Base-by-base conservation (phyloP, 1,284 basidiomycete species). In the Termitomyces sp. region DNA sequence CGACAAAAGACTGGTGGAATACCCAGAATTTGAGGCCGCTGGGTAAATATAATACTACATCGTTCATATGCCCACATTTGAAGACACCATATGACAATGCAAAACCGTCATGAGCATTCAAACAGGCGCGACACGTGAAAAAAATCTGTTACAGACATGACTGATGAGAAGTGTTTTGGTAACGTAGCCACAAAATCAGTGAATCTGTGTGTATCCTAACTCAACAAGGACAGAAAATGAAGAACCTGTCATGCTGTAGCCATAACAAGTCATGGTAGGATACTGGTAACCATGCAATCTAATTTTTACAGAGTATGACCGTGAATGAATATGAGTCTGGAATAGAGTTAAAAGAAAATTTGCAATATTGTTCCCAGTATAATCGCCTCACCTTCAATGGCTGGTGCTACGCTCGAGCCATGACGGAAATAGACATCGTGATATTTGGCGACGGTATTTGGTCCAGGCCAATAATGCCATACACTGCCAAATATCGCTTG, bases 381-480 rank as follows among this genome's bases (percentile, higher is more conserved):
- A 50, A 0, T 24, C 8, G 48, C 49, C 40, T 48, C 34, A 31
- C 21, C 21, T 38, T 34, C 31, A 30, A 21, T 34, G 42, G 13
- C 24, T 44, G 19, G n/a, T 36, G 31, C 43, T 15, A 54, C 52
- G 42, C 34, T 45, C 21, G 6, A 39, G 36, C 41, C 48, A 54
- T 51, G 54, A 58, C 54, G 44, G 48, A 56, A 56, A 54, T 49
- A 52, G 55, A 44, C 47, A 34, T 34, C 34, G 41, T 40, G 48
- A 42, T 58, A 24, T 56, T 58, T 56, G 57, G 48, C 21, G 21
- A 30, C 33, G 34, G 24, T 39, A 26, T 56, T 52, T 54, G 45
- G 28, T 36, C 41, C 42, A 21, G n/a, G n/a, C n/a, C n/a, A n/a
- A n/a, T n/a, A n/a, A 33, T 45, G n/a, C 13, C 21, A 46, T 34